Evolutionary conservation across 441 rosid species (phyloP), one percentile per base, ranked within the genome.

Genomic region (Melastoma candidum): DNA sequence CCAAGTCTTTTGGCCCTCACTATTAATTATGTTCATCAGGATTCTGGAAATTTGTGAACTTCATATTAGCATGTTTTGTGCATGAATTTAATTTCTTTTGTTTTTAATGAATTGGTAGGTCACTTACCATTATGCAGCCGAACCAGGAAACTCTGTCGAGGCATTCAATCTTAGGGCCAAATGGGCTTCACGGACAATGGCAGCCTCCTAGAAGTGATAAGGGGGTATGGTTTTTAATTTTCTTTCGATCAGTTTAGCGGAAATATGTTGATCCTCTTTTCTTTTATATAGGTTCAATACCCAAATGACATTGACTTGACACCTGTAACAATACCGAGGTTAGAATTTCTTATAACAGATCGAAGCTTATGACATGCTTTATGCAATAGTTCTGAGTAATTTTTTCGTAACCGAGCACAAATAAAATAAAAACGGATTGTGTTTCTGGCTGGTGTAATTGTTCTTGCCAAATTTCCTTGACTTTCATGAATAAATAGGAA

Each of bases 91-190:
- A 63, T 53, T 61, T 48, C 54, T 64, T 57, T 48, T 17, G 1
- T 17, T 49, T 75, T 29, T 29, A 29, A 29, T 29, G 36, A 29
- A 29, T 29, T 29, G 36, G 64, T 72, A 88, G 98, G 71, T 82
- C 90, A 60, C 65, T 92, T 64, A 82, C 69, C 60, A 70, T 63
- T 4, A 67, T 70, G 46, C 74, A 70, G 46, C 95, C 98, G 43
- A 88, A 68, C 58, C 86, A 84, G 49, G 97, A 92, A 73, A 82
- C 87, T 53, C 95, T 92, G 47, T 84, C 94, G 39, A 84, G 74
- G 72, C 98, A 92, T 74, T 88, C 98, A 57, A 74, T 92, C 67
- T 67, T 92, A 60, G 98, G 98, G 66, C 92, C 95, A 53, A 76
- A 61, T 71, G 97, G 97, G 68, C 89, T 92, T 56, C 55, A 57